Base-by-base conservation (phyloP, 805 yeast species). In the Candida golubevii region DNA sequence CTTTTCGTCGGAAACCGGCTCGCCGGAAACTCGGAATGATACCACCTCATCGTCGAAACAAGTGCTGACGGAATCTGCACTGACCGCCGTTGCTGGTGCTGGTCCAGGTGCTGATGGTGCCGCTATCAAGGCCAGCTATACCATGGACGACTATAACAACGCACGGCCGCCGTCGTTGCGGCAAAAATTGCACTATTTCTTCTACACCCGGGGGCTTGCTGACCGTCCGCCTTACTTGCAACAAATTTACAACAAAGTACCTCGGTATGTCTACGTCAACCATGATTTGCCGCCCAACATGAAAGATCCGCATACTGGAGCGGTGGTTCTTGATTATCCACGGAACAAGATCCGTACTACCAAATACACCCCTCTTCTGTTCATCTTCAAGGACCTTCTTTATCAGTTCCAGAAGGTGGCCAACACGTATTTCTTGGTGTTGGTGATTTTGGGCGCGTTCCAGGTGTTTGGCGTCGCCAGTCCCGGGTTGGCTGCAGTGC, bases 261-360 rank as follows among this genome's bases (percentile, higher is more conserved):
- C 75, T 6, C 53, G 85, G 40, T 58, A 63, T 26, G 64, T 80
- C 27, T 80, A 62, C 53, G 77, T 75, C 50, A 79, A 80, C 56
- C 59, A 69, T 46, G 71, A 67, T 7, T 60, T 80, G 34, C 84
- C 85, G 1, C 61, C 58, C 6, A 60, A 66, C 15, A 67, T 68
- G 63, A 51, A 54, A 7, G 69, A 74, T 45, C 80, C 79, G 3
- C 58, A 62, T 75, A 81, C 69, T 1, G 83, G 84, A 11, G 74
- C 77, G 32, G 86, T 91, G 1, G 59, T 57, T 14, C 71, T 73
- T 0, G 60, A 64, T n/a, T 91, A 85, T 59, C 81, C 95, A 9
- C 77, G 97, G 57, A 91, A 91, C 71, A 90, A 93, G 63, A 88
- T 93, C 54, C 80, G 97, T 69, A 89, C 98, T 0, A 88, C 99